Conservation (phyloP, 2,329 filamentous ascomycete species). For the Calonectria hawksworthii region DNA sequence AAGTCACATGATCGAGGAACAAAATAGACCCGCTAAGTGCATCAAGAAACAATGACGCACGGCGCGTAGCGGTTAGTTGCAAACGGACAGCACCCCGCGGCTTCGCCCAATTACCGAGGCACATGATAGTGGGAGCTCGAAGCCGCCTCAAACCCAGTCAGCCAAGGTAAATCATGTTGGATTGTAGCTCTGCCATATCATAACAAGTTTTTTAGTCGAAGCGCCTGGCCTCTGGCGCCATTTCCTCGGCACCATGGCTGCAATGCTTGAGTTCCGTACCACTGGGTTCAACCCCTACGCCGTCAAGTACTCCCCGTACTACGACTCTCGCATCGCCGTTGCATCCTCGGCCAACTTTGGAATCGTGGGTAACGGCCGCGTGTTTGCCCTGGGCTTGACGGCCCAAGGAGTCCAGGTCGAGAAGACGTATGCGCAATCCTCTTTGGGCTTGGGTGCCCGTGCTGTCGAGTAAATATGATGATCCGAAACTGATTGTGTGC, state of each 20-base stretch:
- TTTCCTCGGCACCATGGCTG: conserved; percentile 54
- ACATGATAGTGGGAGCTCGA: conserved; percentile 47
- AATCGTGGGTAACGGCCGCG: conserved; percentile 92
- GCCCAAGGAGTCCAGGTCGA: conserved; percentile 86
- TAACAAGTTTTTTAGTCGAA: conserved; percentile 35
- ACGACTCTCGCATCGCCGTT: conserved; percentile 93
- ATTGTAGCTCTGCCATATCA: conserved; percentile 24
- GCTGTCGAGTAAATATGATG: background rate
- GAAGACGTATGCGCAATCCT: conserved; percentile 74
- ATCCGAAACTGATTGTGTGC: conserved; percentile 6
- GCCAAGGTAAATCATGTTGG: conserved; percentile 15
- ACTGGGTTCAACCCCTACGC: conserved; percentile 96
- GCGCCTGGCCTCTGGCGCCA: conserved; percentile 33
- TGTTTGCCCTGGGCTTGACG: conserved; percentile 88
- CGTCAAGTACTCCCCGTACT: conserved; percentile 98
- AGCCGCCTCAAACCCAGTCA: background rate
- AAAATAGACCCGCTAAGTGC: conserved; percentile 32
- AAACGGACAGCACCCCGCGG: conserved; percentile 42
- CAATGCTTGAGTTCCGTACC: conserved; percentile 95
- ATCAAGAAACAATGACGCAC: conserved; percentile 34
- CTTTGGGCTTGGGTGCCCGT: conserved; percentile 5
- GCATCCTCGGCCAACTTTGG: conserved; percentile 95
- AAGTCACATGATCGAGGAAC: conserved; percentile 42
- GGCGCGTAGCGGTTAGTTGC: conserved; percentile 31
- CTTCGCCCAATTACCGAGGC: conserved; percentile 49